These are phyloP conservation scores for Phanerochaete sordida DNA, from an alignment of 768 basidiomycete genomes.

Conservation along the genomic window DNA sequence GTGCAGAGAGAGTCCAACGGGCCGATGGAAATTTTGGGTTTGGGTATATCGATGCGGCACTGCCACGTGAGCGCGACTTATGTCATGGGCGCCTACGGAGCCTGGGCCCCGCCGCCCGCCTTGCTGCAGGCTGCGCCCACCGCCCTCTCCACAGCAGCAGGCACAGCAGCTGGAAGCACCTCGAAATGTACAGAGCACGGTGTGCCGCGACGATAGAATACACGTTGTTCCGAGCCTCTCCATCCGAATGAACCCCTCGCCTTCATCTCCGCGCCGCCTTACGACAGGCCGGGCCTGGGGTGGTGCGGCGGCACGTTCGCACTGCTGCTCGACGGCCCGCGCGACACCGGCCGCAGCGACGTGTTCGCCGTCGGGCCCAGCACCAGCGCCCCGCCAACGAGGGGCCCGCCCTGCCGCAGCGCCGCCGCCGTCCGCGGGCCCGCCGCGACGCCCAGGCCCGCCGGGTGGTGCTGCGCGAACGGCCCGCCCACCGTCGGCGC, in stretches of 20 bases:
- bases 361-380: conserved; percentile 23
- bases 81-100: conserved; percentile 6
- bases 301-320: background rate
- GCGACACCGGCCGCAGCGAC: conserved; percentile 10
- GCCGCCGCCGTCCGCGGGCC: background rate
- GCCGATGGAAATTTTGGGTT: conserved; percentile 8
- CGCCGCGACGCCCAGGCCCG: background rate
- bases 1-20: background rate
- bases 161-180: too few species aligned
- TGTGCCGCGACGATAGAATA: background rate
- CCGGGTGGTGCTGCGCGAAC: background rate
- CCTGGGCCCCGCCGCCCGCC: too few species aligned
- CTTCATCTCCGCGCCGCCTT: background rate
- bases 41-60: conserved; percentile 7
- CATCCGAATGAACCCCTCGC: background rate
- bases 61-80: conserved; percentile 9
- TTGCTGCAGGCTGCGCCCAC: too few species aligned
- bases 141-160: background rate
- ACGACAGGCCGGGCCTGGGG: background rate
- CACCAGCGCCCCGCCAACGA: conserved; percentile 16
- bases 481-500: background rate
- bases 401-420: conserved; percentile 3
- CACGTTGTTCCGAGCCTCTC: background rate
- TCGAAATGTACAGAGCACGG: too few species aligned
- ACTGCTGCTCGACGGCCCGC: background rate